Base-by-base conservation (phyloP, 2,329 filamentous ascomycete genomes). In the Fusarium beomiforme region DNA sequence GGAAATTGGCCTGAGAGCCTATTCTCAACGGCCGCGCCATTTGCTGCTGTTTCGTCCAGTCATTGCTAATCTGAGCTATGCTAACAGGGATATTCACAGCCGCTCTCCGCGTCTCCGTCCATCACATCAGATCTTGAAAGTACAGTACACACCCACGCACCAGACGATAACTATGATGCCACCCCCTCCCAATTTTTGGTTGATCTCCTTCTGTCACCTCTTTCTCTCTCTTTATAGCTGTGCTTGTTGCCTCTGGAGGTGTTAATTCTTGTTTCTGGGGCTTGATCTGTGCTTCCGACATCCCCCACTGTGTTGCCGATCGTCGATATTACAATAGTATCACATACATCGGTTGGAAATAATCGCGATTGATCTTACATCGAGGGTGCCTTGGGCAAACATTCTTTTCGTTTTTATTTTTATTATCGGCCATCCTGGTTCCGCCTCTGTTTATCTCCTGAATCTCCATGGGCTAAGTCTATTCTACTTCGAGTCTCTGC, bases 1-100 rank as follows among this genome's bases (percentile, higher is more conserved):
- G 75, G 75, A 76, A 69, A 76, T 76, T 75, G 65, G 59, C 71
- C 68, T 51, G 57, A 63, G 60, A 65, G 62, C 60, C 64, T 66
- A 46, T 58, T 72, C 66, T 68, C 63, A 63, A 63, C 59, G 59
- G 63, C 72, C 65, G 44, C 71, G 63, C 74, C 73, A 75, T 75
- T 63, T 67, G 54, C 58, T 69, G 42, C 37, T 26, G 53, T 54
- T 68, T 70, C 58, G 50, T 71, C 69, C 70, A 72, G 64, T 76
- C 69, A 67, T 65, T 56, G 73, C 74, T 67, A 71, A 64, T 46
- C 33, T 63, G 67, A 59, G 42, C 41, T 42, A 43, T 44, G 56
- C 62, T 42, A 66, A 55, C 74, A 66, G 53, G 72, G 74, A 49
- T 74, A 43, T 50, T 58, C 74, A 69, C 58, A 60, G 69, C 69